Conservation (phyloP, 495 filamentous ascomycete genomes). For the Daldinia childiae region DNA sequence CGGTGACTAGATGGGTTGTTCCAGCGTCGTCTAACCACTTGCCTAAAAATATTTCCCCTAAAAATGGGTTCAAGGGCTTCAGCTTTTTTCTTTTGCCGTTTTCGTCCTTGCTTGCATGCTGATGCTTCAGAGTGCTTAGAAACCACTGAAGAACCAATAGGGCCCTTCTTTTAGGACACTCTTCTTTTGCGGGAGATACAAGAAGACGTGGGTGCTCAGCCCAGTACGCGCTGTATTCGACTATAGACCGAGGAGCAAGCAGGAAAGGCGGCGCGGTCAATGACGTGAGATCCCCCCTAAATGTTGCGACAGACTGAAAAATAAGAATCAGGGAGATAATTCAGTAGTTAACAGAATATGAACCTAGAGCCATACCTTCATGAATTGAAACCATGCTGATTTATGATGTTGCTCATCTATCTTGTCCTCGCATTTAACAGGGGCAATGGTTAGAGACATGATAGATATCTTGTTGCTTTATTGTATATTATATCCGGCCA, state of each 20-base stretch:
- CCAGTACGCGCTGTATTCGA: slow-evolving; percentile 89
- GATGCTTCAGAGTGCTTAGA: slow-evolving; percentile 81
- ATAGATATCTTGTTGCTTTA: background rate
- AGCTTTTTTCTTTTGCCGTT: slow-evolving; percentile 84
- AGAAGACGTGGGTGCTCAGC: slow-evolving; percentile 83
- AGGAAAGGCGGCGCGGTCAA: slow-evolving; percentile 89
- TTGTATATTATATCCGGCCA: background rate
- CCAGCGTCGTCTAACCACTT: slow-evolving; percentile 81
- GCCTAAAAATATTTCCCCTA: slow-evolving; percentile 90
- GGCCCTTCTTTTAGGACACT: slow-evolving; percentile 76
- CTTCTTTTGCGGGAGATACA: slow-evolving; percentile 75
- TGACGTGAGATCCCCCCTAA: slow-evolving; percentile 84
- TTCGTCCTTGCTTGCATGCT: slow-evolving; percentile 84
- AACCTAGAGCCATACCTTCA: slow-evolving; percentile 40
- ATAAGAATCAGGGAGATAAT: slow-evolving; percentile 10
- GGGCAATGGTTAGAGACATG: slow-evolving; percentile 32
- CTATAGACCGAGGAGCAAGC: slow-evolving; percentile 78
- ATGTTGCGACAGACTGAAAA: slow-evolving; percentile 77
- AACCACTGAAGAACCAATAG: slow-evolving; percentile 88
- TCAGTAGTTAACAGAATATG: background rate
- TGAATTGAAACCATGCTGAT: slow-evolving; percentile 48
- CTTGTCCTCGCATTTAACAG: slow-evolving; percentile 38
- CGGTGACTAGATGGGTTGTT: slow-evolving; percentile 66
- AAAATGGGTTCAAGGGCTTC: slow-evolving; percentile 82
- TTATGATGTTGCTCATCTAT: slow-evolving; percentile 38